Evolutionary conservation across 805 yeast species (phyloP).

Genomic region (Hanseniaspora pseudoguilliermondii): DNA sequence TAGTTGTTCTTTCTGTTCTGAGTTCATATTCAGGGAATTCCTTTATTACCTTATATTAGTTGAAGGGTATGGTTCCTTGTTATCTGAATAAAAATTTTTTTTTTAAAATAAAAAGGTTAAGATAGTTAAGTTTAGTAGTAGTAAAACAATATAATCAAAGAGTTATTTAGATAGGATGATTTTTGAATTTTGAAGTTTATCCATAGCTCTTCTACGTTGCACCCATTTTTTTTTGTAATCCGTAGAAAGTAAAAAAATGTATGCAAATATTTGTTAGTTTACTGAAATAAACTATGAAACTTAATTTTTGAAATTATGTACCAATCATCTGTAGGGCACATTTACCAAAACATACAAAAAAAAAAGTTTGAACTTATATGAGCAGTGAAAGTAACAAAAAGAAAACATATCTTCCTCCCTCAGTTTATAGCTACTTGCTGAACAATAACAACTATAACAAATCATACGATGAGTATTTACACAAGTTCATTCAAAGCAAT

Average conservation of each 20-base stretch:
- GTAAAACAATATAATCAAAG: too few relatives aligned
- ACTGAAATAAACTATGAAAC: too few relatives aligned
- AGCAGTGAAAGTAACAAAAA: neutral
- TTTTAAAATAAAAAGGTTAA: too few relatives aligned
- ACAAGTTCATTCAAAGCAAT: constrained; percentile 4
- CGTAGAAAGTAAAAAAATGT: too few relatives aligned
- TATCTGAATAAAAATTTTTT: too few relatives aligned
- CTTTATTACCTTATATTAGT: neutral
- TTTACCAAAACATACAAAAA: neutral
- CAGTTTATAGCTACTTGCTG: constrained; percentile 1
- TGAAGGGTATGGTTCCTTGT: neutral
- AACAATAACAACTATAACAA: constrained; percentile 2
- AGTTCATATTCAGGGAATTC: neutral
- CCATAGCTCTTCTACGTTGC: too few relatives aligned
- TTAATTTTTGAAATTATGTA: too few relatives aligned
- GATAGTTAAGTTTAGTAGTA: too few relatives aligned
- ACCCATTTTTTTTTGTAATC: too few relatives aligned
- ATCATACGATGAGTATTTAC: constrained; percentile 6
- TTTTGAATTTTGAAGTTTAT: too few relatives aligned
- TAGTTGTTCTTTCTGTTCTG: neutral
- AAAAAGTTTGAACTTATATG: neutral
- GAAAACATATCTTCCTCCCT: constrained; percentile 1
- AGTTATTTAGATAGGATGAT: too few relatives aligned
- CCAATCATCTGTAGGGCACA: neutral
- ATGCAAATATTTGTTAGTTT: too few relatives aligned